Evolutionary conservation across 352 stramenopile genomes (phyloP).

Genomic region (Saprolegnia parasitica): DNA sequence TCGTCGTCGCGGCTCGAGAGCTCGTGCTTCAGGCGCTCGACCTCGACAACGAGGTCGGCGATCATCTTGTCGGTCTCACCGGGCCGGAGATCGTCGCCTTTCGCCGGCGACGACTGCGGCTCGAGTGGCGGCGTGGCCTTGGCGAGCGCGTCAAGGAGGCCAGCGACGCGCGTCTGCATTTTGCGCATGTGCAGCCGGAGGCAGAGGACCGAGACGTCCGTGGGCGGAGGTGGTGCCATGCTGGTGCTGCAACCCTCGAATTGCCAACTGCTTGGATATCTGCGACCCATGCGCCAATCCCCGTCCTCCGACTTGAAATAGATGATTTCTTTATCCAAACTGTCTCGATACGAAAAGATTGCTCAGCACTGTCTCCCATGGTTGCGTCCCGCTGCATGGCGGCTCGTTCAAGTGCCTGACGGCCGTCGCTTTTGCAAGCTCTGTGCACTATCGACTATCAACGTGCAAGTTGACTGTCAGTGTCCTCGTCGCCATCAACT

Average conservation of each 20-base stretch:
- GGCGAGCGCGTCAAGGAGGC: not conserved
- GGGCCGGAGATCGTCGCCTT: not conserved
- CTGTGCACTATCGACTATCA: too few relatives aligned
- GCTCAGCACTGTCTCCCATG: not conserved
- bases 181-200: constrained; percentile 12
- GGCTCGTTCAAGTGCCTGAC: too few relatives aligned
- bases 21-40: not conserved
- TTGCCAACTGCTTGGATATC: not conserved
- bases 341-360: not conserved
- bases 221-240: constrained; percentile 2
- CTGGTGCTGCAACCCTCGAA: not conserved
- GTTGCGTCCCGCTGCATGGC: too few relatives aligned
- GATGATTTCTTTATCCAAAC: not conserved
- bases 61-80: constrained; percentile 12
- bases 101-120: not conserved
- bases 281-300: not conserved
- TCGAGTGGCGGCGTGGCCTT: not conserved
- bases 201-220: not conserved
- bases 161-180: not conserved
- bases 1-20: not conserved
- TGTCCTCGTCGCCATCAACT: too few relatives aligned
- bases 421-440: too few relatives aligned
- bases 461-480: too few relatives aligned
- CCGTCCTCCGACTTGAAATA: not conserved
- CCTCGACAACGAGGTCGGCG: constrained; percentile 11